These are phyloP conservation scores for Trametes coccinea DNA, from an alignment of 768 basidiomycete species.

Conservation along the genomic window DNA sequence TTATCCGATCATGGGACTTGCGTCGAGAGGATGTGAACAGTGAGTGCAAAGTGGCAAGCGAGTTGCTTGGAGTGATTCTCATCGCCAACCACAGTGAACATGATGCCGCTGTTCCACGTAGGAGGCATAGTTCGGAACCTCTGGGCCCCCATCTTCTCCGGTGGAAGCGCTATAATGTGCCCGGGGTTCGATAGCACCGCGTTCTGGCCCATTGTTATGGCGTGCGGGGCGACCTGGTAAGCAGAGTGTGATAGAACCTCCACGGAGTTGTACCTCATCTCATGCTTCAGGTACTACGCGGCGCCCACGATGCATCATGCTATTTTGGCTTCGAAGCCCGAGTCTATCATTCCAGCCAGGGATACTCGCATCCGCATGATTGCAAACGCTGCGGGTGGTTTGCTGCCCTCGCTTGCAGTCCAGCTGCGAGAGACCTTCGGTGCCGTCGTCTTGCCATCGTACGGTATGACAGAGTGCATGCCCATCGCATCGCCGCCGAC, in stretches of 20 bases:
- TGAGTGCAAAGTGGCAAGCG: slow-evolving; percentile 27
- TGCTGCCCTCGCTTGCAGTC: slow-evolving; percentile 53
- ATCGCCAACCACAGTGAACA: slow-evolving; percentile 22
- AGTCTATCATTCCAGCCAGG: slow-evolving; percentile 32
- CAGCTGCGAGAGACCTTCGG: slow-evolving; percentile 50
- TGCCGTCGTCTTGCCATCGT: slow-evolving; percentile 56
- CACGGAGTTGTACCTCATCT: not conserved
- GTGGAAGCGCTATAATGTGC: slow-evolving; percentile 56
- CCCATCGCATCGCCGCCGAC: slow-evolving; percentile 49
- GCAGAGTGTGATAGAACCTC: slow-evolving; percentile 22
- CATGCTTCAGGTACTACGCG: slow-evolving; percentile 46
- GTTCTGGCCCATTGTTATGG: slow-evolving; percentile 39
- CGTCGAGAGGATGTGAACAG: slow-evolving; percentile 46
- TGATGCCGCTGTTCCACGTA: slow-evolving; percentile 57
- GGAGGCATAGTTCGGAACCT: slow-evolving; percentile 62
- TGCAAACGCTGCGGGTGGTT: slow-evolving; percentile 53
- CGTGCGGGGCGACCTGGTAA: slow-evolving; percentile 51
- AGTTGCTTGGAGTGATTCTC: too few species aligned
- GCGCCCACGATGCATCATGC: slow-evolving; percentile 54
- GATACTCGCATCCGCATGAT: slow-evolving; percentile 47
- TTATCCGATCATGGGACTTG: slow-evolving; percentile 46
- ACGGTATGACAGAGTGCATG: slow-evolving; percentile 61
- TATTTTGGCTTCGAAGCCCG: slow-evolving; percentile 43
- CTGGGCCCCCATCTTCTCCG: slow-evolving; percentile 56
- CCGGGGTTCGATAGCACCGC: slow-evolving; percentile 52